Conservation (phyloP, 1,284 basidiomycete species). For the Xerocomus nothofagi region DNA sequence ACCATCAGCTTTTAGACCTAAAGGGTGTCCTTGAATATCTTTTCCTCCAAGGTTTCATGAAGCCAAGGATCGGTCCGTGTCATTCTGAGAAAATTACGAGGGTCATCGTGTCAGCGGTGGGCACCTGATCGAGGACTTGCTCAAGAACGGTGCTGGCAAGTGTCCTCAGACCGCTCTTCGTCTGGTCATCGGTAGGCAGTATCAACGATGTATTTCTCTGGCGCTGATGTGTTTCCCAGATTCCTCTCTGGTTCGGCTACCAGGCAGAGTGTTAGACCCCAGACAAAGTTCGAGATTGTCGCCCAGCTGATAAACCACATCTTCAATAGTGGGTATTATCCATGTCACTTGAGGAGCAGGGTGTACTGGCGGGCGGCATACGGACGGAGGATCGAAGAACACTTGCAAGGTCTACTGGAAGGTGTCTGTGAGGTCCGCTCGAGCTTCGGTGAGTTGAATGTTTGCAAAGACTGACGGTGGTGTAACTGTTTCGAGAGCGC, state of each 20-base stretch:
- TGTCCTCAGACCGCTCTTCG: conserved; percentile 43
- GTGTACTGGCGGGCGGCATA: conserved; percentile 44
- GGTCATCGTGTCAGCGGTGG: conserved; percentile 39
- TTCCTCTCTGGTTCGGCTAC: conserved; percentile 46
- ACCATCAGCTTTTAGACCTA: conserved; percentile 41
- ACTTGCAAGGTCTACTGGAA: conserved; percentile 38
- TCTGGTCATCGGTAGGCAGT: conserved; percentile 43
- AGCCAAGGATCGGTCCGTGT: conserved; percentile 39
- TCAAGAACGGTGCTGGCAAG: conserved; percentile 41
- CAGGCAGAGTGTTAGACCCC: conserved; percentile 42
- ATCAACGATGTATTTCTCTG: neutral
- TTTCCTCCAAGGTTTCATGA: conserved; percentile 46
- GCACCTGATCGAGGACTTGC: conserved; percentile 39
- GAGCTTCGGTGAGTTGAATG: conserved; percentile 39
- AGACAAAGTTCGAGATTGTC: conserved; percentile 36
- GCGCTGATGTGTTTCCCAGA: conserved; percentile 31
- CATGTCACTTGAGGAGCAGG: conserved; percentile 34
- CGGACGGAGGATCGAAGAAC: conserved; percentile 41
- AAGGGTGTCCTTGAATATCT: conserved; percentile 51
- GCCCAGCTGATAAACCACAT: conserved; percentile 48
- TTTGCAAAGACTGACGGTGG: neutral
- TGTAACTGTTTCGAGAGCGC: conserved; percentile 4
- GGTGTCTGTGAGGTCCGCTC: conserved; percentile 42
- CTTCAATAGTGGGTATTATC: conserved; percentile 43
- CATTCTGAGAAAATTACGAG: conserved; percentile 45